Evolutionary conservation across 805 yeast genomes (phyloP).

Genomic region (Metschnikowia lachancei): DNA sequence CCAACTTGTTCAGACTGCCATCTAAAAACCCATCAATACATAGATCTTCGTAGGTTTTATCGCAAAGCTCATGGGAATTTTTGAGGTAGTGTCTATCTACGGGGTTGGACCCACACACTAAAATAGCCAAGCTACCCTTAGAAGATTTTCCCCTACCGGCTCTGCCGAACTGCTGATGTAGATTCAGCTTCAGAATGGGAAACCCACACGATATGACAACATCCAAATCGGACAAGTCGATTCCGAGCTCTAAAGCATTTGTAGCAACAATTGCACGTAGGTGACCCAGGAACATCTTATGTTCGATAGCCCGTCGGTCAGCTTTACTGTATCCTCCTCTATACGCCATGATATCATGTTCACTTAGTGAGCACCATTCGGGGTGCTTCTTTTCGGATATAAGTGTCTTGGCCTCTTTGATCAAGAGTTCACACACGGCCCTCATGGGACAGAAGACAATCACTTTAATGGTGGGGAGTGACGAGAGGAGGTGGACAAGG

Average conservation of each 20-base stretch:
- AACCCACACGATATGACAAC: slow-evolving; percentile 92
- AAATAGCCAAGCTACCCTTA: slow-evolving; percentile 78
- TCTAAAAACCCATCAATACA: slow-evolving; percentile 39
- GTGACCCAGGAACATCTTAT: slow-evolving; percentile 85
- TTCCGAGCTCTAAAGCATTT: slow-evolving; percentile 92
- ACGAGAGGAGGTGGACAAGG: slow-evolving; percentile 59
- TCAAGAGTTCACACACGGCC: slow-evolving; percentile 77
- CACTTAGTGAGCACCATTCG: slow-evolving; percentile 42
- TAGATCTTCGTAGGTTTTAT: slow-evolving; percentile 40
- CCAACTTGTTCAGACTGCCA: slow-evolving; percentile 34
- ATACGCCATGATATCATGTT: slow-evolving; percentile 79
- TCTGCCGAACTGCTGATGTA: slow-evolving; percentile 95
- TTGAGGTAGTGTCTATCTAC: slow-evolving; percentile 81
- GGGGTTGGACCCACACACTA: slow-evolving; percentile 80
- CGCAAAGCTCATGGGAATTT: slow-evolving; percentile 59
- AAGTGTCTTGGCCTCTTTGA: slow-evolving; percentile 73
- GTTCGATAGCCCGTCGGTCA: slow-evolving; percentile 85
- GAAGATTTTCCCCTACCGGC: slow-evolving; percentile 79
- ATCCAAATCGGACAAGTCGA: slow-evolving; percentile 90
- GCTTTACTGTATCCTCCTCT: slow-evolving; percentile 90
- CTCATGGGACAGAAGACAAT: slow-evolving; percentile 90
- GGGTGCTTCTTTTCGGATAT: slow-evolving; percentile 35
- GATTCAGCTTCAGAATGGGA: slow-evolving; percentile 80
- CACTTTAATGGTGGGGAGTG: slow-evolving; percentile 59
- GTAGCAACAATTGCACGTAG: slow-evolving; percentile 88